Percentiles rank a stretch among this genome's conserved stretches.
Conservation (phyloP, 192 early-diverging fungal genomes). For the Backusella westeae region DNA sequence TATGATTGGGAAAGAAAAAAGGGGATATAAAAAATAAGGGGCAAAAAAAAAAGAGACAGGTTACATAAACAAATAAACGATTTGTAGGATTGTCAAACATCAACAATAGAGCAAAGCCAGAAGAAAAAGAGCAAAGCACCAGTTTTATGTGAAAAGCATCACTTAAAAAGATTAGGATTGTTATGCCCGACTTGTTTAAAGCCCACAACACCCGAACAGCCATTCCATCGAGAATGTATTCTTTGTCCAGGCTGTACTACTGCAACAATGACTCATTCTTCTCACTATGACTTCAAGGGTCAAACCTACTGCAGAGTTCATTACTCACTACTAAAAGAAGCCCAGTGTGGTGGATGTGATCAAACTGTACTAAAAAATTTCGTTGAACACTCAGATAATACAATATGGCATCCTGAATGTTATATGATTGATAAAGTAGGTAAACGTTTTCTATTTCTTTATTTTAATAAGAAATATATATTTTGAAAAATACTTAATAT, state of each 20-base stretch:
- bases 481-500: not conserved
- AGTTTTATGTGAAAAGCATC: not conserved
- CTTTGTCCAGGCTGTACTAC: not conserved
- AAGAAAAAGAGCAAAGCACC: not conserved
- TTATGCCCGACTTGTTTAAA: conserved; percentile 1
- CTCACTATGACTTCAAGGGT: conserved; percentile 82
- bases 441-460: not conserved
- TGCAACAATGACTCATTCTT: conserved; percentile 18
- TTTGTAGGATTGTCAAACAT: conserved; percentile 5
- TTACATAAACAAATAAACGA: not conserved
- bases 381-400: conserved; percentile 63
- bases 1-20: not conserved
- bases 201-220: not conserved
- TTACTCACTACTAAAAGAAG: conserved; percentile 71
- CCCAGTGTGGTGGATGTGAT: conserved; percentile 78
- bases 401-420: conserved; percentile 85
- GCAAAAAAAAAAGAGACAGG: not conserved
- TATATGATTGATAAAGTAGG: conserved; percentile 86
- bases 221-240: conserved; percentile 13
- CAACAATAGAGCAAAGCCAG: not conserved
- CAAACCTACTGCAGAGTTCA: conserved; percentile 78
- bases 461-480: not conserved
- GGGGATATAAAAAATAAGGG: conserved; percentile 8
- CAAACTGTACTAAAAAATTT: conserved; percentile 80
- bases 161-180: not conserved